Base-by-base conservation (phyloP, 257 asterid genomes). In the Rauvolfia tetraphylla region DNA sequence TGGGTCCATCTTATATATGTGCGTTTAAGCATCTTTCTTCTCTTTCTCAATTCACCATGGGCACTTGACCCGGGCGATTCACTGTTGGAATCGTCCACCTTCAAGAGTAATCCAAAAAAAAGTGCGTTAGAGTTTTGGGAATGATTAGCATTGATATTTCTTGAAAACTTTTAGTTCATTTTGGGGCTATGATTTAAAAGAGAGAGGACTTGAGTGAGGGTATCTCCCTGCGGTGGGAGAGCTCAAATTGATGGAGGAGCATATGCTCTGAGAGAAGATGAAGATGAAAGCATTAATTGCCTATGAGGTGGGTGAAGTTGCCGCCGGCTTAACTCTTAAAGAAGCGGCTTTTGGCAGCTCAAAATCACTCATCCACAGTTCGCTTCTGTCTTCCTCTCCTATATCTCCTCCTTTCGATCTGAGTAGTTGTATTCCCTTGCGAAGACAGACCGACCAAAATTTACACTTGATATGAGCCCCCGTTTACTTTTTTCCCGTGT, bases 391-490 rank as follows among this genome's bases (percentile, higher is more conserved):
- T 72, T 49, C 23, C 51, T 72, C 77, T 48, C 17, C 34, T 34
- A 11, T 57, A 10, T 58, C 0, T 38, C 65, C 58, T 68, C 74
- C 58, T 36, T 18, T 25, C 76, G 31, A 48, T 61, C 68, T 59
- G 77, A 71, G 66, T n/a, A 13, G 18, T n/a, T 15, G 41, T 68
- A 10, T 46, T 23, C 48, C 77, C 68, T 39, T 34, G 34, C 77
- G 5, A 63, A 61, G 81, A 78, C 66, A 78, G 77, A 78, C 31
- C 68, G 14, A 23, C 29, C 46, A 9, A 71, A 74, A 58, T 79
- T 71, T 79, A 79, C 83, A 79, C 83, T 79, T 79, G 76, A 68
- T 79, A 75, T 79, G 83, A 79, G 83, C 83, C 75, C 68, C 70
- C 34, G 62, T 59, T 23, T 13, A 5, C 44, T 9, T 1, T 4